Base-by-base conservation (phyloP, 768 basidiomycete species). In the Russula emetica region DNA sequence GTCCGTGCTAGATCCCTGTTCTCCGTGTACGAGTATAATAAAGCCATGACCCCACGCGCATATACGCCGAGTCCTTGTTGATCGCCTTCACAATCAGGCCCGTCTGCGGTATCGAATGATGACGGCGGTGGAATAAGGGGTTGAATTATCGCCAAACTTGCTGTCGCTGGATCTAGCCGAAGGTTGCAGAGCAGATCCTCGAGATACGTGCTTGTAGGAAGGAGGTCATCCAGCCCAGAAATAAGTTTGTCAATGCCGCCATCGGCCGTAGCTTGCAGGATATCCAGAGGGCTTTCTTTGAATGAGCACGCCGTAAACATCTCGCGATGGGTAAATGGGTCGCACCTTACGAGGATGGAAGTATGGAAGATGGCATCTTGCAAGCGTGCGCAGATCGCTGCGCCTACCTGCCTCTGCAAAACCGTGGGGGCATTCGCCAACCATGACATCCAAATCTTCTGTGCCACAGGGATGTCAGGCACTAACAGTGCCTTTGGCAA, bases 1-100 rank as follows among this genome's bases (percentile, higher is more conserved):
- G 76, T 74, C 55, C 78, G 82, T 4, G 87, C 84, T 1, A 81
- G 66, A n/a, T 81, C 76, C 42, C 91, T 84, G 67, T 92, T 83
- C 7, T 81, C 76, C 5, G 76, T 68, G 61, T 92, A 76, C 30
- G 83, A 72, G 1, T 80, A 76, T 2, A 92, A 72, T 5, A 91
- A 73, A 0, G 84, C 85, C 40, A 74, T 72, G 14, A 85, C 78
- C 5, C 79, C 76, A 20, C 94, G 84, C 2, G 86, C 84, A 70
- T 93, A 92, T 3, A 78, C 68, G 0, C 85, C 80, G 61, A 83
- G 83, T 0, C 88, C 87, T 18, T 75, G 73, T 22, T 69, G 70
- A 67, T 93, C 85, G 34, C 74, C 69, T 28, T 70, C 54, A 34
- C 64, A 32, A 42, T 67, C 22, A 36, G 60, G 30, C 36, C 58